Base-by-base conservation (phyloP, 1,139 yeast genomes). In the Suhomyces bokatorum region DNA sequence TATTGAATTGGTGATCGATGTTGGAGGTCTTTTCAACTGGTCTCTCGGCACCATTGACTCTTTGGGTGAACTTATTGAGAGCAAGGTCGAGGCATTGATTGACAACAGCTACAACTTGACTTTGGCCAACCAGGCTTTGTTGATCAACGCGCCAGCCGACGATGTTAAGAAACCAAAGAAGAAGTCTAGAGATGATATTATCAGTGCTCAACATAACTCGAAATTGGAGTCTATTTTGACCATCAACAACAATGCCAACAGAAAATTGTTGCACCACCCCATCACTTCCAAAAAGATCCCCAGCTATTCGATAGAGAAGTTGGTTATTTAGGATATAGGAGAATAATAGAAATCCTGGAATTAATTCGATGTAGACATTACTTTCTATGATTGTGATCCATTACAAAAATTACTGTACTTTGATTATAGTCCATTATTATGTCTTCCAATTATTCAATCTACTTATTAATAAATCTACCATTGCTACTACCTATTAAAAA, bases 11-110 rank as follows among this genome's bases (percentile, higher is more conserved):
- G 73, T 86, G 37, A 75, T 87, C 44, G 95, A 86, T 60, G 82
- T 87, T 6, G 86, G 85, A 44, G 95, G 95, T 0, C 65, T 86
- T 37, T 80, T 85, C 56, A 78, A 83, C 32, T 83, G 87, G 80
- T 75, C 77, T 42, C 69, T 68, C 24, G 68, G 68, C 10, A 73
- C 81, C 36, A 66, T 85, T 33, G 59, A 62, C 13, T 70, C 67
- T 35, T 65, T 85, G 46, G 67, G 73, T 22, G 59, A 56, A 16
- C 67, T 75, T 17, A 69, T 85, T 9, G 74, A 73, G 42, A 53
- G 60, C 10, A 81, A 81, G 57, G 71, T 84, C 28, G 72, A 70
- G 13, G 67, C 80, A 1, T 60, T 83, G 43, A 71, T 75, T 37
- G 63, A 69, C 22, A 81, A 81, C 47, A 70, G 80, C 14, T 78